Evolutionary conservation across 495 filamentous ascomycete genomes (phyloP).

Genomic region (Aspergillus mulundensis): DNA sequence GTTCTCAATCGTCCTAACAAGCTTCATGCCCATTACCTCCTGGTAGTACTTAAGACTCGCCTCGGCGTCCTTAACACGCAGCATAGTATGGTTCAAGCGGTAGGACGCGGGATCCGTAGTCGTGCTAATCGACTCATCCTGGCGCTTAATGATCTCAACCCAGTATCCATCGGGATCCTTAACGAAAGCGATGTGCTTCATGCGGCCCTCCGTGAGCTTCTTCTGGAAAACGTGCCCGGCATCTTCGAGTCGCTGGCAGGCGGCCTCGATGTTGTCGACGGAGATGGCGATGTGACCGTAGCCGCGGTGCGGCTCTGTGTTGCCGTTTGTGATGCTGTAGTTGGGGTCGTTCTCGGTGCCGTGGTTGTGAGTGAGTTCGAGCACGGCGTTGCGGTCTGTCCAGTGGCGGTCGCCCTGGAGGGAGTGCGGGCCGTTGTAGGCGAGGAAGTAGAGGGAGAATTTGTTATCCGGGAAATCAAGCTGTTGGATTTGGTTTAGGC

Average conservation of each 20-base stretch:
- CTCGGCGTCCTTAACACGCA: conserved; percentile 87
- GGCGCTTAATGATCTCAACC: conserved; percentile 65
- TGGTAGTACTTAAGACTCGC: conserved; percentile 85
- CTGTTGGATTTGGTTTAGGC: conserved; percentile 77
- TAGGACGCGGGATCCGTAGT: conserved; percentile 52
- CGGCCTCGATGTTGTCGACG: conserved; percentile 86
- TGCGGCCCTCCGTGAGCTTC: conserved; percentile 80
- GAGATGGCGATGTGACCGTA: conserved; percentile 88
- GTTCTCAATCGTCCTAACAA: conserved; percentile 69
- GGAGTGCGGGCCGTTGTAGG: conserved; percentile 65
- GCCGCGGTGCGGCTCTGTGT: conserved; percentile 77
- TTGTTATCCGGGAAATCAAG: conserved; percentile 72
- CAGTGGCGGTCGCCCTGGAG: conserved; percentile 70
- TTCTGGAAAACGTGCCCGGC: conserved; percentile 93
- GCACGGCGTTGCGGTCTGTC: conserved; percentile 80
- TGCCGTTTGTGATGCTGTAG: conserved; percentile 84
- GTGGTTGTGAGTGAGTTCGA: conserved; percentile 97
- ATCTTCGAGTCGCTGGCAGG: conserved; percentile 82
- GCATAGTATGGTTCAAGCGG: conserved; percentile 72
- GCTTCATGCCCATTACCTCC: conserved; percentile 81
- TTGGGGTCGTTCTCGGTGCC: conserved; percentile 83
- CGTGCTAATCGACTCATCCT: conserved; percentile 48
- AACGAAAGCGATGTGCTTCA: conserved; percentile 86
- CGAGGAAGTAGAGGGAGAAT: conserved; percentile 67
- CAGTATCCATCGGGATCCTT: conserved; percentile 94